Conservation (phyloP, 2,329 filamentous ascomycete species). For the Clonostachys byssicola region DNA sequence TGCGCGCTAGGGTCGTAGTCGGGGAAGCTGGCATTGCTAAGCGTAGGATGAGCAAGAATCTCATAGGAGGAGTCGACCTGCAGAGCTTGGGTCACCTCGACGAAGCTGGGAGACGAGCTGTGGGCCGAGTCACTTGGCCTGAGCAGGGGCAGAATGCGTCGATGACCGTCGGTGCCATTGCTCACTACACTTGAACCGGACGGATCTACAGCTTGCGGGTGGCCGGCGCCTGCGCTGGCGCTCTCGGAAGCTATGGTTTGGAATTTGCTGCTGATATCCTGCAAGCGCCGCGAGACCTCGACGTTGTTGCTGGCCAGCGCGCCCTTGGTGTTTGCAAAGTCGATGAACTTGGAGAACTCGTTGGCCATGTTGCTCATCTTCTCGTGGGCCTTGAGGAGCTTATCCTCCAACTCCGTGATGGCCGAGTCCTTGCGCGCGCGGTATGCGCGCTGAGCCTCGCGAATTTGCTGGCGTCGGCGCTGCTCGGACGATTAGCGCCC, state of each 20-base stretch:
- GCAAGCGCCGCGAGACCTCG: no score
- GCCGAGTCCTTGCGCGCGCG: constrained; percentile 80
- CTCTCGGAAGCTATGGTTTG: no score
- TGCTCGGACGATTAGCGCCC: constrained; percentile 17
- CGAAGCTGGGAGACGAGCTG: no score
- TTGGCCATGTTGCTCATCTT: constrained; percentile 72
- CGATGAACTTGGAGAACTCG: constrained; percentile 59
- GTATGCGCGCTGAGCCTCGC: constrained; percentile 81
- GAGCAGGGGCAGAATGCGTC: no score
- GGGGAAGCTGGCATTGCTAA: constrained; percentile 50
- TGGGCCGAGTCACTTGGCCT: no score
- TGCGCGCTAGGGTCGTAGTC: constrained; percentile 19
- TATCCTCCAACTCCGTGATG: constrained; percentile 67
- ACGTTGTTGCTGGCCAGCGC: neutral
- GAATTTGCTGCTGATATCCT: no score
- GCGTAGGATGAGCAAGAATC: constrained; percentile 44
- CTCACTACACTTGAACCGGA: no score
- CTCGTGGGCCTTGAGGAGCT: constrained; percentile 64
- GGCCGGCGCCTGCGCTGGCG: no score
- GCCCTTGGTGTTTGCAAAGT: neutral
- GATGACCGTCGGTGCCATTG: no score
- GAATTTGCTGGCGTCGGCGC: constrained; percentile 83
- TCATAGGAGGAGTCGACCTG: constrained; percentile 29
- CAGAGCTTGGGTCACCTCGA: no score
- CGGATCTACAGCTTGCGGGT: no score